Percentiles rank a stretch among this genome's conserved stretches.
phyloP scores from a whole-genome alignment of 2,329 filamentous ascomycete species.

The Macrophomina pseudophaseolina region DNA sequence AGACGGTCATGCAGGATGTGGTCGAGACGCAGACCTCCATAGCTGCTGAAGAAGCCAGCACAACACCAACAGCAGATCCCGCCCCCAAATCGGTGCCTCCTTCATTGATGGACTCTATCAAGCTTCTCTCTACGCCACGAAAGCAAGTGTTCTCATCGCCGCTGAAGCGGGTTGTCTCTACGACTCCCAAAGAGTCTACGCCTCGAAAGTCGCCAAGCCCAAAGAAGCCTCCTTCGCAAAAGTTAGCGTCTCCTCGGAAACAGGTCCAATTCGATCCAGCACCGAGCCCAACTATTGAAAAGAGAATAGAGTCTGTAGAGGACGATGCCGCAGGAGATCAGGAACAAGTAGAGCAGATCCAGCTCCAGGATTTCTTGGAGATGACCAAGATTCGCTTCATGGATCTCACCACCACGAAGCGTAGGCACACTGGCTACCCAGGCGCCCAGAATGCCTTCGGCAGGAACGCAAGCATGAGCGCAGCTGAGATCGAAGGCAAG shows the following conservation, averaged over 20 bases:
- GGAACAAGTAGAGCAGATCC: slow-evolving; percentile 63
- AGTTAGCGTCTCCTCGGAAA: slow-evolving; percentile 33
- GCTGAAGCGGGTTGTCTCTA: slow-evolving; percentile 39
- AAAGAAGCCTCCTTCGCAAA: slow-evolving; percentile 45
- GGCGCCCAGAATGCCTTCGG: slow-evolving; percentile 50
- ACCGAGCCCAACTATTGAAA: slow-evolving; percentile 41
- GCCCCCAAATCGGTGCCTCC: slow-evolving; percentile 37
- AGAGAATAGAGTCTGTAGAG: slow-evolving; percentile 54
- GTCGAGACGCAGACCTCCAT: neutral
- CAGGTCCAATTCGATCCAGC: slow-evolving; percentile 34
- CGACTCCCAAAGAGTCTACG: slow-evolving; percentile 34
- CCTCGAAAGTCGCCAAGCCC: slow-evolving; percentile 48
- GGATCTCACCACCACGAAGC: slow-evolving; percentile 87
- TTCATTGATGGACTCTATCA: slow-evolving; percentile 51
- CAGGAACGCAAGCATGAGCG: slow-evolving; percentile 24
- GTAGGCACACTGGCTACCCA: slow-evolving; percentile 72
- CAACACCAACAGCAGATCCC: neutral
- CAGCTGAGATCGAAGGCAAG: slow-evolving; percentile 44
- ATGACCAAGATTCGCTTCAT: slow-evolving; percentile 98
- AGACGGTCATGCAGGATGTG: neutral
- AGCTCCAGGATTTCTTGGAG: slow-evolving; percentile 89
- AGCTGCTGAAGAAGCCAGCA: neutral
- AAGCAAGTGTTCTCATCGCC: slow-evolving; percentile 53
- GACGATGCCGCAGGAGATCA: slow-evolving; percentile 35
- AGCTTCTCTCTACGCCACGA: slow-evolving; percentile 54